These are phyloP conservation scores for Chrysoporthe austroafricana DNA, from an alignment of 2,329 filamentous ascomycete genomes.

Conservation along the genomic window DNA sequence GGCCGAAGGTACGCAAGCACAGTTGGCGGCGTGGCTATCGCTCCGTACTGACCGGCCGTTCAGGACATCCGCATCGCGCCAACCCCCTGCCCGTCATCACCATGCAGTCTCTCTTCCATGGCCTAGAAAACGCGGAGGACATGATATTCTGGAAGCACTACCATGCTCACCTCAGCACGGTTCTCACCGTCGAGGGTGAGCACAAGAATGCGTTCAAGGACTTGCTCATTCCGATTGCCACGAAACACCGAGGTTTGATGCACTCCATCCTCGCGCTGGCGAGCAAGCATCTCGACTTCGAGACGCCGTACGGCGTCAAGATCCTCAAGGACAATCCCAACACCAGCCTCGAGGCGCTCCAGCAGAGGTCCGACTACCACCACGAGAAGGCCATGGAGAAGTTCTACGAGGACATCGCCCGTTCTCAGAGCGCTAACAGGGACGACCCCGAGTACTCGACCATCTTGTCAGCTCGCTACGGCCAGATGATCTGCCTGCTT, in stretches of 20 bases:
- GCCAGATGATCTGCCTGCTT: slow-evolving; percentile 65
- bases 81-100: slow-evolving; percentile 57
- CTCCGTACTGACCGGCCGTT: neutral
- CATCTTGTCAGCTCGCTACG: slow-evolving; percentile 59
- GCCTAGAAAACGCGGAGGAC: slow-evolving; percentile 80
- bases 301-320: slow-evolving; percentile 59
- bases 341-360: slow-evolving; percentile 51
- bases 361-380: slow-evolving; percentile 58
- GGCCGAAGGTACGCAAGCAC: slow-evolving; percentile 62
- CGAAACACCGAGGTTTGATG: slow-evolving; percentile 81
- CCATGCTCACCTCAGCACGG: slow-evolving; percentile 75
- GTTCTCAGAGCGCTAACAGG: slow-evolving; percentile 42
- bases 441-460: slow-evolving; percentile 50
- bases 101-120: slow-evolving; percentile 72
- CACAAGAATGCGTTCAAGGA: slow-evolving; percentile 84
- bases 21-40: neutral
- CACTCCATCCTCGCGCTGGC: slow-evolving; percentile 86
- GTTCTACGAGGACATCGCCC: slow-evolving; percentile 52
- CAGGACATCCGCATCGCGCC: slow-evolving; percentile 39
- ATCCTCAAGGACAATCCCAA: slow-evolving; percentile 54
- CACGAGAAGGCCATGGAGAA: slow-evolving; percentile 58
- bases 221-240: slow-evolving; percentile 80
- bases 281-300: slow-evolving; percentile 72
- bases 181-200: slow-evolving; percentile 81
- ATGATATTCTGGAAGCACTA: slow-evolving; percentile 84